Evolutionary conservation across 176 grass and related monocot species (phyloP), one percentile per base, ranked within the genome.

Genomic region (Carex myosuroides): DNA sequence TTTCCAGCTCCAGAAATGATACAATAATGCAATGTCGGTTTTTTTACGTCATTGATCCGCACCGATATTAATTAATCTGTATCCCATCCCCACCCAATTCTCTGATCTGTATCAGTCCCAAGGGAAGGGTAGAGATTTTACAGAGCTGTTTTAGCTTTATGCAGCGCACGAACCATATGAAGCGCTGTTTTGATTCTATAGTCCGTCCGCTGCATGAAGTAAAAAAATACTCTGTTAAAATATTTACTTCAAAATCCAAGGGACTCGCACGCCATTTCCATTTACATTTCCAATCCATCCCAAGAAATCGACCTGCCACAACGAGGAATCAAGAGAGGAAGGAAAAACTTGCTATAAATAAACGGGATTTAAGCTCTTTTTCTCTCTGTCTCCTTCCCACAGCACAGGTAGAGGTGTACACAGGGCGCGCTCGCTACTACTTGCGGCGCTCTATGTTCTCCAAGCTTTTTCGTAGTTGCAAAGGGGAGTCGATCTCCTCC

Each of bases 381-480:
- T 83, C 63, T 83, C 63, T 70, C 3, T 63, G 37, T 52, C n/a
- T 13, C 61, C 42, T 66, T 53, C 42, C 52, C 63, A 52, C 3
- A 8, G 37, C 13, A 32, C 37, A 39, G 37, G 37, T 60, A 41
- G 60, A 64, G 62, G 41, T 65, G 60, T 7, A 60, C 18, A 20
- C 30, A 21, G 12, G 12, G 3, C 2, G 20, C 44, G 8, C 18
- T 9, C 67, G 6, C 7, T 59, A 37, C 1, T 32, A 32, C 29
- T 20, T 18, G 22, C 16, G 68, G 68, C n/a, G 54, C n/a, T 42
- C 84, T 29, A 86, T 86, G 84, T 86, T 86, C 73, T 22, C 56
- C 84, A 86, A 80, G 72, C 55, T 86, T 37, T 86, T 80, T 53
- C 70, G 84, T 71, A 24, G 11, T 39, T 86, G 84, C 41, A 67